Conservation (phyloP, 805 yeast genomes). For the Monosporozyma unispora region DNA sequence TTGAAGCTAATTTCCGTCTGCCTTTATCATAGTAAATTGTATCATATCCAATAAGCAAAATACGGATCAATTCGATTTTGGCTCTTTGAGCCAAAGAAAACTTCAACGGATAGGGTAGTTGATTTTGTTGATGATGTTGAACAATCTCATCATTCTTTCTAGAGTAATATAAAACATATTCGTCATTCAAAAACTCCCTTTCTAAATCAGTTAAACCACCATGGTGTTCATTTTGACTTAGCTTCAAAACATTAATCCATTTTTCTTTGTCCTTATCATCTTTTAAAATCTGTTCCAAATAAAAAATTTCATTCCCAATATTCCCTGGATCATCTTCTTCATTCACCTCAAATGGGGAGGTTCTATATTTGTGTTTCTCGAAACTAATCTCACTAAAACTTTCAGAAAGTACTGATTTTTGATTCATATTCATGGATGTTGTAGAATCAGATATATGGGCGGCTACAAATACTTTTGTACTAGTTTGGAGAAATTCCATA, state of each 20-base stretch:
- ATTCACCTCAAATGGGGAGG: slow-evolving; percentile 18
- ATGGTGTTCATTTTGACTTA: slow-evolving; percentile 6
- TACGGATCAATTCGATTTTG: slow-evolving; percentile 67
- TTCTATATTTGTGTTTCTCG: slow-evolving; percentile 3
- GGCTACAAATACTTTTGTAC: slow-evolving; percentile 68
- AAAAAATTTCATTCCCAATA: slow-evolving; percentile 28
- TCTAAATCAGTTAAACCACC: slow-evolving; percentile 17
- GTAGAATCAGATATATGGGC: slow-evolving; percentile 78
- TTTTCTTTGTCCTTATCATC: slow-evolving; percentile 19
- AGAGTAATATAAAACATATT: slow-evolving; percentile 23
- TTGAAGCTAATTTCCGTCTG: slow-evolving; percentile 30
- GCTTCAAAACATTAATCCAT: slow-evolving; percentile 17
- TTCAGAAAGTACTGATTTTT: slow-evolving; percentile 68
- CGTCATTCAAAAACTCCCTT: slow-evolving; percentile 29
- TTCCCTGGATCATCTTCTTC: slow-evolving; percentile 30
- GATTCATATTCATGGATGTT: slow-evolving; percentile 71
- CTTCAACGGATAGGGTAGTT: slow-evolving; percentile 30
- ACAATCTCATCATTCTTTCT: slow-evolving; percentile 6
- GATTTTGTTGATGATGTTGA: slow-evolving; percentile 4
- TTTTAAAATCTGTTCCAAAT: slow-evolving; percentile 21
- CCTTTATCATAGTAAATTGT: slow-evolving; percentile 64
- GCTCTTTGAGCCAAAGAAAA: slow-evolving; percentile 65
- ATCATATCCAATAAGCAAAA: slow-evolving; percentile 75
- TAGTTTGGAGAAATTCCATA: slow-evolving; percentile 67
- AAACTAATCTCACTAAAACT: slow-evolving; percentile 56